These are phyloP conservation scores for Pythium angustatum DNA, from an alignment of 352 stramenopile genomes.

Conservation along the genomic window DNA sequence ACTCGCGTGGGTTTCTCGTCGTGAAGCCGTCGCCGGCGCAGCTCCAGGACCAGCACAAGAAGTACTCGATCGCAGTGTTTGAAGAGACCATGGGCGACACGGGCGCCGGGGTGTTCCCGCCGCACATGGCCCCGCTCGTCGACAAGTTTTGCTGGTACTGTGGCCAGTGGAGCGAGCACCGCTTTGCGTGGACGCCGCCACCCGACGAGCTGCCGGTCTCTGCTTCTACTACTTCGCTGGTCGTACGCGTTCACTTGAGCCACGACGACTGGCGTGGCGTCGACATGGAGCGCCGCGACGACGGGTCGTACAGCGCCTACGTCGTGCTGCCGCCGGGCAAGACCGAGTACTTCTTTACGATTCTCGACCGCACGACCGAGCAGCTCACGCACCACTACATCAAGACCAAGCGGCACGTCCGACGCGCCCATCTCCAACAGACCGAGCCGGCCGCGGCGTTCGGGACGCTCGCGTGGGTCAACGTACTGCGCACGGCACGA, in stretches of 20 bases:
- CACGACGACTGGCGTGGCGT: constrained; percentile 72
- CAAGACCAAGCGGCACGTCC: constrained; percentile 41
- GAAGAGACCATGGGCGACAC: constrained; percentile 66
- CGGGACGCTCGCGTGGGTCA: constrained; percentile 45
- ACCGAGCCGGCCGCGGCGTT: constrained; percentile 18
- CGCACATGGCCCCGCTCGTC: constrained; percentile 51
- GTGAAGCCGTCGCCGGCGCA: constrained; percentile 45
- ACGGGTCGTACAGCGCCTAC: constrained; percentile 61
- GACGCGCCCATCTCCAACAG: constrained; percentile 27
- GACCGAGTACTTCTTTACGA: constrained; percentile 79
- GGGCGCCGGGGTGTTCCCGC: constrained; percentile 49
- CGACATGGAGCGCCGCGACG: constrained; percentile 59
- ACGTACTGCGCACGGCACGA: constrained; percentile 51
- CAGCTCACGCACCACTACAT: constrained; percentile 53
- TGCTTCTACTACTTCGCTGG: too few species aligned
- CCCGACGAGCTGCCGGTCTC: constrained; percentile 41
- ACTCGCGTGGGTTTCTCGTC: constrained; percentile 68
- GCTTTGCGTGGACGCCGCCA: constrained; percentile 63
- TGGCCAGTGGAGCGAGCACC: constrained; percentile 71
- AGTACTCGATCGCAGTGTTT: constrained; percentile 73
- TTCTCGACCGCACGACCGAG: constrained; percentile 31
- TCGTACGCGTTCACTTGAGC: constrained; percentile 60
- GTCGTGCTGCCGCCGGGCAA: constrained; percentile 65
- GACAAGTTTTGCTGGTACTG: constrained; percentile 83
- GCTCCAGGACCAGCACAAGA: constrained; percentile 75